A percentile compares a stretch with the other conserved stretches of the same genome.
Conservation (phyloP, 2,329 filamentous ascomycete genomes). For the Fusarium odoratissimum region DNA sequence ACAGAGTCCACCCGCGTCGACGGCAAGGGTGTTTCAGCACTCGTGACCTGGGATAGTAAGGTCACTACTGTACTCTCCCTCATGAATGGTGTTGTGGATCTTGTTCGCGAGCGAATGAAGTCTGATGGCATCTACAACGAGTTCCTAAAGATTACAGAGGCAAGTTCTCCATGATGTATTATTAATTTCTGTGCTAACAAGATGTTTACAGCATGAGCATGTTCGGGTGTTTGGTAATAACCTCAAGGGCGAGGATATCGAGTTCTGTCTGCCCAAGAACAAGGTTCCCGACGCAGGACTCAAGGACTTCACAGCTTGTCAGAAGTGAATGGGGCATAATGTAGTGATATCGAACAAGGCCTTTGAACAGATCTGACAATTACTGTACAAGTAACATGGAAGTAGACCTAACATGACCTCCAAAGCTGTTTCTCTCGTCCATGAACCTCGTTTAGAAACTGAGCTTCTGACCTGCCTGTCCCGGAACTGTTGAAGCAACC, state of each 20-base stretch:
- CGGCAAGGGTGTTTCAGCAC: conserved; percentile 52
- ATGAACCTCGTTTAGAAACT: not conserved
- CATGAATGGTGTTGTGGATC: conserved; percentile 52
- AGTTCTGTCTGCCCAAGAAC: conserved; percentile 45
- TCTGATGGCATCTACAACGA: conserved; percentile 52
- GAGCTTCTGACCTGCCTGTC: conserved; percentile 31
- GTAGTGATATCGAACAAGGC: no score
- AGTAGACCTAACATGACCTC: not conserved
- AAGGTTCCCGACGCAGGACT: conserved; percentile 43
- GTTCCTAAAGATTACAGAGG: conserved; percentile 49
- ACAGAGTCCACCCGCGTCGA: conserved; percentile 55
- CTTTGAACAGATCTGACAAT: not conserved
- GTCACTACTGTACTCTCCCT: conserved; percentile 55
- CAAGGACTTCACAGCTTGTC: conserved; percentile 42
- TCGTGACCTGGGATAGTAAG: conserved; percentile 59
- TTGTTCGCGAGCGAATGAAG: conserved; percentile 54
- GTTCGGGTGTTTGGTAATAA: conserved; percentile 42
- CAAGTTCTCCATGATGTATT: not conserved
- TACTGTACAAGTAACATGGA: accelerated
- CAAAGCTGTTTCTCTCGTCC: not conserved
- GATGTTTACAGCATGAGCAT: conserved; percentile 43
- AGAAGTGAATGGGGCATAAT: not conserved
- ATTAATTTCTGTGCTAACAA: not conserved
- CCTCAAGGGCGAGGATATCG: conserved; percentile 47
- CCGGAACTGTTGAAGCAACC: conserved; percentile 23